Evolutionary conservation across 2,329 filamentous ascomycete species (phyloP).

Genomic region (Penicillium sp.): DNA sequence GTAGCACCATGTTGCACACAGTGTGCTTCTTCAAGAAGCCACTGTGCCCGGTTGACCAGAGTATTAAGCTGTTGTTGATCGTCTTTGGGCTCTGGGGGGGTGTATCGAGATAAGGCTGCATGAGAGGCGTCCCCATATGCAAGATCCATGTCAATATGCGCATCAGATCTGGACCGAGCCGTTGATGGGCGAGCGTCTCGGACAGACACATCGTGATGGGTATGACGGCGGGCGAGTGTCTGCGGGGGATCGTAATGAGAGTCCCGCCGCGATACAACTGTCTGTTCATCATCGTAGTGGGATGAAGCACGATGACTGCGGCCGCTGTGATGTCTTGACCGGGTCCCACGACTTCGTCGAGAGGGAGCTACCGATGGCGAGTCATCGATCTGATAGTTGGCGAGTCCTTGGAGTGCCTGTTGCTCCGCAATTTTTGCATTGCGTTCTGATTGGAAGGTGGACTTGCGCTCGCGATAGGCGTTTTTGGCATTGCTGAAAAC

Average conservation of each 20-base stretch:
- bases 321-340: constrained; percentile 30
- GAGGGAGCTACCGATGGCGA: constrained; percentile 44
- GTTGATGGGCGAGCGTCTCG: constrained; percentile 27
- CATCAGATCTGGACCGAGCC: constrained; percentile 32
- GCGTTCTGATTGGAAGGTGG: constrained; percentile 70
- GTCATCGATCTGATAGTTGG: constrained; percentile 51
- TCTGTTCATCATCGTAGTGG: constrained; percentile 32
- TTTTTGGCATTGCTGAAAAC: constrained; percentile 91
- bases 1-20: constrained; percentile 82
- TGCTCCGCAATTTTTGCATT: constrained; percentile 58
- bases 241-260: constrained; percentile 21
- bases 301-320: constrained; percentile 26
- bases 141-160: constrained; percentile 76
- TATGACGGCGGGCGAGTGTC: constrained; percentile 39
- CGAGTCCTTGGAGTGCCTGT: constrained; percentile 58
- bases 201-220: constrained; percentile 33
- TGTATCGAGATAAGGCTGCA: constrained; percentile 52
- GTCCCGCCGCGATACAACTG: constrained; percentile 18
- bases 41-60: constrained; percentile 72
- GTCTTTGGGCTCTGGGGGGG: constrained; percentile 40
- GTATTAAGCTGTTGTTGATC: constrained; percentile 58
- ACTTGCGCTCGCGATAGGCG: constrained; percentile 84
- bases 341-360: constrained; percentile 37
- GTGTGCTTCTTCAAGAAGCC: constrained; percentile 78
- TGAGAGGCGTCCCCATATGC: constrained; percentile 83